phyloP scores from a whole-genome alignment of 2,329 filamentous ascomycete species.

The Alternaria novae-zelandiae region DNA sequence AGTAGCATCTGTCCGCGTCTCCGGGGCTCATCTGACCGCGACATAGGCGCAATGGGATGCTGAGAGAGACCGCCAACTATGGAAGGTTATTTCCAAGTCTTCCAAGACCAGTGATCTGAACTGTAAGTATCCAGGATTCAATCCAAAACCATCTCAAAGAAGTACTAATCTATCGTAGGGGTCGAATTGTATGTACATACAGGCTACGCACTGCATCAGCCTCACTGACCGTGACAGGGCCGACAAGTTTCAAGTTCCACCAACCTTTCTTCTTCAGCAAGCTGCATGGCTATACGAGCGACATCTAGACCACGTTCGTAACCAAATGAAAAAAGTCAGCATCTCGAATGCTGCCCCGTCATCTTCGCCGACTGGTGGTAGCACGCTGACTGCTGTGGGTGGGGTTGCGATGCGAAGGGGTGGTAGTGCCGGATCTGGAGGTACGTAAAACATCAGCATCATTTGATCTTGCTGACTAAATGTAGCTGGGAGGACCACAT shows the following conservation, averaged over 20 bases:
- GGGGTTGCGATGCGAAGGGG: constrained; percentile 59
- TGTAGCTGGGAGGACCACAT: constrained; percentile 54
- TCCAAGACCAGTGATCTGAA: constrained; percentile 82
- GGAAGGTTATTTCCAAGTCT: constrained; percentile 85
- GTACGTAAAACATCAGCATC: constrained; percentile 20
- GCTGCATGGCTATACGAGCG: constrained; percentile 92
- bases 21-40: constrained; percentile 13
- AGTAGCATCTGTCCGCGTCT: constrained; percentile 27
- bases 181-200: constrained; percentile 68
- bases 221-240: constrained; percentile 56
- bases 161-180: constrained; percentile 59
- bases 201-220: not conserved
- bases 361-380: constrained; percentile 38
- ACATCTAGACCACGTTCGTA: constrained; percentile 86
- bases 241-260: constrained; percentile 78
- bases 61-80: constrained; percentile 83
- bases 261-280: constrained; percentile 89
- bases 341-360: constrained; percentile 65
- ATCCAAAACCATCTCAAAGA: not conserved
- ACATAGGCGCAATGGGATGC: constrained; percentile 86
- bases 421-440: constrained; percentile 54
- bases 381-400: constrained; percentile 51
- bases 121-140: constrained; percentile 62
- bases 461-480: constrained; percentile 1
- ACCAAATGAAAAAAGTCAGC: constrained; percentile 81